phyloP scores from a whole-genome alignment of 768 basidiomycete species.

The Suillus clintonianus region DNA sequence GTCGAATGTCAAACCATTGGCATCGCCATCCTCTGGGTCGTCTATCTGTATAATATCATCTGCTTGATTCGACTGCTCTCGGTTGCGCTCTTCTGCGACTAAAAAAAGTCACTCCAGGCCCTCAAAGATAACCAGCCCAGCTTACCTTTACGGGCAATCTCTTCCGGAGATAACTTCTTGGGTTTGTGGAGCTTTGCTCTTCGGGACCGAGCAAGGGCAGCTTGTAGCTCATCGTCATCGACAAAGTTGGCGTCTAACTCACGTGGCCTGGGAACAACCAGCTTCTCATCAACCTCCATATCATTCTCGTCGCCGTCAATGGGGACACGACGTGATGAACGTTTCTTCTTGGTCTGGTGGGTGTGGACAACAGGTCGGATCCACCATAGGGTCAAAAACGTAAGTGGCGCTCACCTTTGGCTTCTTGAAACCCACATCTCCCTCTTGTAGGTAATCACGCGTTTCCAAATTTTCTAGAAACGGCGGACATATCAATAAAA shows the following conservation, averaged over 20 bases:
- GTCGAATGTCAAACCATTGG: slow-evolving; percentile 78
- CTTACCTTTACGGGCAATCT: slow-evolving; percentile 76
- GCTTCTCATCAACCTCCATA: slow-evolving; percentile 83
- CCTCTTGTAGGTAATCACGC: slow-evolving; percentile 88
- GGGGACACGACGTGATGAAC: slow-evolving; percentile 62
- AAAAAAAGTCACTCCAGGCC: slow-evolving; percentile 5
- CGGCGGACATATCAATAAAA: neutral
- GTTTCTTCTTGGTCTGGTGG: slow-evolving; percentile 88
- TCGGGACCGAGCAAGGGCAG: slow-evolving; percentile 83
- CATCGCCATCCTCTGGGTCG: slow-evolving; percentile 38
- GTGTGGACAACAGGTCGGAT: neutral
- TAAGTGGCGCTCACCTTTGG: slow-evolving; percentile 59
- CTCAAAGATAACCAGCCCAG: slow-evolving; percentile 11
- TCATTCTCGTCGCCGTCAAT: slow-evolving; percentile 39
- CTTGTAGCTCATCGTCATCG: slow-evolving; percentile 98
- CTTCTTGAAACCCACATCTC: slow-evolving; percentile 94
- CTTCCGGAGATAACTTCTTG: slow-evolving; percentile 79
- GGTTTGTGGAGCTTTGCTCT: slow-evolving; percentile 77
- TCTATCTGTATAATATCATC: slow-evolving; percentile 48
- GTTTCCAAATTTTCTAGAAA: slow-evolving; percentile 77
- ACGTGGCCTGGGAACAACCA: slow-evolving; percentile 64
- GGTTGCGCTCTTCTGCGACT: slow-evolving; percentile 68
- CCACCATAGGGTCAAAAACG: neutral
- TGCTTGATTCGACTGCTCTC: slow-evolving; percentile 46
- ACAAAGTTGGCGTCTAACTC: slow-evolving; percentile 89